A percentile compares a stretch with the other conserved stretches of the same genome.
Evolutionary conservation across 2,329 filamentous ascomycete species (phyloP).

Genomic region (Hymenoscyphus fraxineus): DNA sequence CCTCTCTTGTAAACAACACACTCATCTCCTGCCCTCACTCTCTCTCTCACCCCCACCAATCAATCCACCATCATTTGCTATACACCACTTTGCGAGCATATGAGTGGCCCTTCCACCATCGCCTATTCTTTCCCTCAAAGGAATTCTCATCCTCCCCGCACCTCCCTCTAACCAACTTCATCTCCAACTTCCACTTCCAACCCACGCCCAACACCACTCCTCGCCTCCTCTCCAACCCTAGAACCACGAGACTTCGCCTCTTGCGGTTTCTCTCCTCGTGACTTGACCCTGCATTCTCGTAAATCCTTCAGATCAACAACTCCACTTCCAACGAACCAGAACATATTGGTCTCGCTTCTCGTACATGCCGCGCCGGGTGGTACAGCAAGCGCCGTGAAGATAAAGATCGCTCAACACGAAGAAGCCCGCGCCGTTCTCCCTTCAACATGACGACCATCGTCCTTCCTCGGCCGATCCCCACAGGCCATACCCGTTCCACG

Average conservation of each 20-base stretch:
- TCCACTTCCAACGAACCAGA: not conserved
- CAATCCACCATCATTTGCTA: not conserved
- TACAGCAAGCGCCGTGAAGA: not conserved
- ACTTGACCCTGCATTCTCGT: not conserved
- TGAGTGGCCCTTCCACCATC: not conserved
- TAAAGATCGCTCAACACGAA: not conserved
- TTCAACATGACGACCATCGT: conserved; percentile 35
- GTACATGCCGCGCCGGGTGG: conserved; percentile 7
- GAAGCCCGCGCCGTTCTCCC: not conserved
- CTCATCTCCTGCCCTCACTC: not conserved
- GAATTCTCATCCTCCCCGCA: not conserved
- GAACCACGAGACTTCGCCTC: not conserved
- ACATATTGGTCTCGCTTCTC: not conserved
- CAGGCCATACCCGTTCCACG: conserved; percentile 38
- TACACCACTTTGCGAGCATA: not conserved
- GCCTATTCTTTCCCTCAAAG: not conserved
- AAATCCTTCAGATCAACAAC: not conserved
- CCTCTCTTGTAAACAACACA: not conserved
- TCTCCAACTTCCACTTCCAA: not conserved
- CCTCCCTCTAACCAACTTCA: not conserved
- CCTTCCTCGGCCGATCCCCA: conserved; percentile 31
- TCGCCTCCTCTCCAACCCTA: not conserved
- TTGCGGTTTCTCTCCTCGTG: not conserved
- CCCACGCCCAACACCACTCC: not conserved
- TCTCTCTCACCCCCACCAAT: not conserved